Conservation (phyloP, 1,284 basidiomycete species). For the Fomitiporia mediterranea region DNA sequence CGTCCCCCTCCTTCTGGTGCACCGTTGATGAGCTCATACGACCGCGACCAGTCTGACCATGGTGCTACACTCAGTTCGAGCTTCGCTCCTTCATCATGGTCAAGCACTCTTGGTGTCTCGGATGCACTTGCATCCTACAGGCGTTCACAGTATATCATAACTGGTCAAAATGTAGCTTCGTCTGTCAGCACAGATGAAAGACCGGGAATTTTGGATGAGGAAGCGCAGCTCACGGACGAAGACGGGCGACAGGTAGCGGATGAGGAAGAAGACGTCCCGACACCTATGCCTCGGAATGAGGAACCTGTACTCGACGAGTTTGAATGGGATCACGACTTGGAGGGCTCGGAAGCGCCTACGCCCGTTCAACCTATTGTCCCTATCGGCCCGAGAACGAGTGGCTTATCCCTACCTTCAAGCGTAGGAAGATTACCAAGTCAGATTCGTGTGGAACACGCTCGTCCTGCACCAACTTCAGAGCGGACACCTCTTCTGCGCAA, state of each 20-base stretch:
- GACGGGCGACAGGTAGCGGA: constrained; percentile 28
- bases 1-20: no score
- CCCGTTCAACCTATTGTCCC: background rate
- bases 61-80: constrained; percentile 34
- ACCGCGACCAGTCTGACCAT: background rate
- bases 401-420: background rate
- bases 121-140: constrained; percentile 52
- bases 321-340: constrained; percentile 44
- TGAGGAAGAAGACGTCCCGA: constrained; percentile 25
- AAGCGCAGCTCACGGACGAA: constrained; percentile 25
- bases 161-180: constrained; percentile 51
- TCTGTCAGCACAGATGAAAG: constrained; percentile 38
- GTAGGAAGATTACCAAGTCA: background rate
- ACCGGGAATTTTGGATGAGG: constrained; percentile 34
- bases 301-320: constrained; percentile 38
- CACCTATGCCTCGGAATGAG: constrained; percentile 25
- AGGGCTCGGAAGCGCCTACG: background rate
- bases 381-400: background rate
- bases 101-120: constrained; percentile 47
- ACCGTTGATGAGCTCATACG: background rate
- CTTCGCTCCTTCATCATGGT: constrained; percentile 44
- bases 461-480: constrained; percentile 23
- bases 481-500: constrained; percentile 42
- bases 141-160: constrained; percentile 56
- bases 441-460: constrained; percentile 8